Evolutionary conservation across 495 filamentous ascomycete genomes (phyloP).

Genomic region (Lasiosphaeria ovina): DNA sequence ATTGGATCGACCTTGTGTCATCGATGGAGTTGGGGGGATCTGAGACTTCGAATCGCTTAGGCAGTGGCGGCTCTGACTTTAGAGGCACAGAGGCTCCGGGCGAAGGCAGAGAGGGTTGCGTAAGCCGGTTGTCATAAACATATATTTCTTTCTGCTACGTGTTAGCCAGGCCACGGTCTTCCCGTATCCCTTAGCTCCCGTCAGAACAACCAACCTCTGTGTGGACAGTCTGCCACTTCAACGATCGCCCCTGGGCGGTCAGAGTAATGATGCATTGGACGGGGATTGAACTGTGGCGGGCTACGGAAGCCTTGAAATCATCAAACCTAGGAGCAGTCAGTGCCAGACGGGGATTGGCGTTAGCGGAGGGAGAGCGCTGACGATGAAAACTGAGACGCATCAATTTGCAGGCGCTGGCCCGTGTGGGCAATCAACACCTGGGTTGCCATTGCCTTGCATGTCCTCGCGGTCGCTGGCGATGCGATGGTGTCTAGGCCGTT

Average conservation of each 20-base stretch:
- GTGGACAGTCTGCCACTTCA: slow-evolving; percentile 70
- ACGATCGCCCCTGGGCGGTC: slow-evolving; percentile 75
- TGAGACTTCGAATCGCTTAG: slow-evolving; percentile 56
- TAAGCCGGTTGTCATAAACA: slow-evolving; percentile 75
- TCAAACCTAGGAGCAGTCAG: slow-evolving; percentile 34
- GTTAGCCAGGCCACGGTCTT: slow-evolving; percentile 12
- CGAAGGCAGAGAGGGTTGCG: slow-evolving; percentile 47
- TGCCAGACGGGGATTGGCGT: not conserved
- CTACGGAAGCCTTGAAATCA: slow-evolving; percentile 73
- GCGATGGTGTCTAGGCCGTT: not conserved
- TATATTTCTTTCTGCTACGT: slow-evolving; percentile 76
- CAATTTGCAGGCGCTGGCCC: slow-evolving; percentile 74
- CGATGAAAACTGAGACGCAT: slow-evolving; percentile 67
- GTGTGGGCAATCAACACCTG: slow-evolving; percentile 86
- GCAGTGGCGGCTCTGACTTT: slow-evolving; percentile 53
- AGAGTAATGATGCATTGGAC: slow-evolving; percentile 73
- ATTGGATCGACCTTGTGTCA: slow-evolving; percentile 67
- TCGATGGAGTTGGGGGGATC: slow-evolving; percentile 70
- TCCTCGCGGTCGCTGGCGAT: slow-evolving; percentile 8
- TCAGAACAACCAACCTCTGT: slow-evolving; percentile 61
- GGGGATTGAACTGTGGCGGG: slow-evolving; percentile 63
- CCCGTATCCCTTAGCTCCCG: not conserved
- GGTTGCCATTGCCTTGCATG: slow-evolving; percentile 56
- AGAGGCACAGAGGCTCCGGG: slow-evolving; percentile 34
- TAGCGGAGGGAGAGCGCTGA: slow-evolving; percentile 41